These are phyloP conservation scores for Croton setiger DNA, from an alignment of 441 rosid species.

Conservation along the genomic window DNA sequence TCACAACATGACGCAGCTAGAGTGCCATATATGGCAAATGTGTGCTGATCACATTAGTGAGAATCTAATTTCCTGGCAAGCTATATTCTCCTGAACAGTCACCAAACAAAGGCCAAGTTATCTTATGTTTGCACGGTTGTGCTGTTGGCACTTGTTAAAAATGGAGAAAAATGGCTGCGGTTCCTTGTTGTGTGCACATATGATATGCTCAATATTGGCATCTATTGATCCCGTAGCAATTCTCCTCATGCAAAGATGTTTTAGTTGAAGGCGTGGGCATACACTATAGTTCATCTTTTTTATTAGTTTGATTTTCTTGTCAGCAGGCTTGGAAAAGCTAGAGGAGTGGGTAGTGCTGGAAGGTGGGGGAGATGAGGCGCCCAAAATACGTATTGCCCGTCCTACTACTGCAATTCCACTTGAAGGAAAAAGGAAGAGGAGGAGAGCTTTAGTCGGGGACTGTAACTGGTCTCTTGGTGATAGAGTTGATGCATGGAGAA, in stretches of 20 bases:
- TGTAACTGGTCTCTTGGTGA: constrained; percentile 86
- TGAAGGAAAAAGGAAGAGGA: constrained; percentile 97
- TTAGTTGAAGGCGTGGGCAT: too few species aligned
- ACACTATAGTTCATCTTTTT: neutral
- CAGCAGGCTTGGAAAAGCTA: constrained; percentile 63
- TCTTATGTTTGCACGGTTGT: neutral
- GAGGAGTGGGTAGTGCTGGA: constrained; percentile 80
- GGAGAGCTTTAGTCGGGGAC: constrained; percentile 78
- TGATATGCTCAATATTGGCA: neutral
- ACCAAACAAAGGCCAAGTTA: neutral
- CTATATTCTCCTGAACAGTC: neutral
- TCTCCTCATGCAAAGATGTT: constrained; percentile 1
- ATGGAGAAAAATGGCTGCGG: neutral
- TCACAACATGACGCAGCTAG: neutral
- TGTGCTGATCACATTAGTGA: neutral
- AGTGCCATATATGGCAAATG: neutral
- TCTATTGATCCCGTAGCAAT: neutral
- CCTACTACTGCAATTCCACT: constrained; percentile 62
- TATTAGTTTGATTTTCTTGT: constrained; percentile 12
- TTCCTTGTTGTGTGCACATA: neutral
- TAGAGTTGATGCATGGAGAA: constrained; percentile 85
- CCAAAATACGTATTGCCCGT: constrained; percentile 74
- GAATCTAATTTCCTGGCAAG: neutral
- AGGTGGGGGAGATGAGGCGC: constrained; percentile 57
- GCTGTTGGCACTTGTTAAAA: neutral